Base-by-base conservation (phyloP, 1,284 basidiomycete species). In the Agaricales sp. region DNA sequence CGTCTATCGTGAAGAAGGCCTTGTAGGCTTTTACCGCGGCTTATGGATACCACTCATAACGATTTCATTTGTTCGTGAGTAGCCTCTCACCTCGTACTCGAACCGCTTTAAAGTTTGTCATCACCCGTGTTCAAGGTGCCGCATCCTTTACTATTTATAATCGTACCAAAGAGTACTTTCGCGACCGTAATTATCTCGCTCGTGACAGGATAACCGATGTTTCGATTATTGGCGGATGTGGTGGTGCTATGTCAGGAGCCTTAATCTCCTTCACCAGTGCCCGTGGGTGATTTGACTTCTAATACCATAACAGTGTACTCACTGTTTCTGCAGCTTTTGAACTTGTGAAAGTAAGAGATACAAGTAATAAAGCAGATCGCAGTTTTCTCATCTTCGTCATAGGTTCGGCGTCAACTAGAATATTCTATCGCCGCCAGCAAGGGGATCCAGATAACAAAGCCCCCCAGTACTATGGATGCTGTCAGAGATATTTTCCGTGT, bases 131-230 rank as follows among this genome's bases (percentile, higher is more conserved):
- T 46, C 45, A 57, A 87, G 85, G 88, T 53, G 86, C 88, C 43
- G 83, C 86, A 30, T 94, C 91, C 45, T 96, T 97, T 67, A 93
- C 90, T 13, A 95, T 97, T 58, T 97, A 96, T 65, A 90, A 83
- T 48, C 75, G 82, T 45, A 93, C 91, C 47, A 96, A 94, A 68
- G 82, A 90, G 53, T 74, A 78, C 55, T 84, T 90, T 57, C 80
- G 82, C 49, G 74, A 77, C 38, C 69, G 77, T 55, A 63, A 78
- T 49, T 70, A 77, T 58, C 68, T 89, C 30, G 70, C 72, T 55
- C 74, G 75, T 39, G 65, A 82, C 57, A 74, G 63, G 49, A 71
- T 87, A 18, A 57, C 79, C 14, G 81, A 91, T 63, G 86, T 82
- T 26, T 84, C 87, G 3, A 62, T 84, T 20, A 78, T 82, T 35